Evolutionary conservation across 352 stramenopile genomes (phyloP), one percentile per base, ranked within the genome.

Genomic region (Aphanomyces astaci): DNA sequence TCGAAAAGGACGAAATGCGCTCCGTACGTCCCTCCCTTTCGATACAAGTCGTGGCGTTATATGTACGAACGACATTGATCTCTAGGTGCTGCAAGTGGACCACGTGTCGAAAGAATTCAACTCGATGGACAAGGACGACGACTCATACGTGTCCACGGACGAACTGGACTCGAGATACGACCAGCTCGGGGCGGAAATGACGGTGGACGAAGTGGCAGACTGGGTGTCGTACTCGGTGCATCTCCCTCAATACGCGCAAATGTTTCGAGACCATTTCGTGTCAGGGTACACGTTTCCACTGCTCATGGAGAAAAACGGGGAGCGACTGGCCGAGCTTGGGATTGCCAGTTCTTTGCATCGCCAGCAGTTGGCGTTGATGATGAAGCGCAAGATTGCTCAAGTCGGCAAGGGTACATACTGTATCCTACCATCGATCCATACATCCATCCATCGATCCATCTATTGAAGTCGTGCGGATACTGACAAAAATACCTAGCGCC

Each of bases 241-340:
- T 52, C 56, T 94, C 10, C 86, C 86, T 4, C 86, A 94, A 73
- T 94, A 94, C 73, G 78, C 78, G 25, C 80, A 88, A 0, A 73
- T 89, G 19, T 91, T 94, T 66, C 82, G 80, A 39, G 65, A 78
- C 24, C 77, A 94, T 69, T 94, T 82, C 10, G 90, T 94, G 54
- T 92, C 84, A 1, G 86, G 86, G 2, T 94, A 94, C 66, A 94
- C 84, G 28, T 94, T 94, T 66, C 86, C 86, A 28, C 68, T 94
- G 63, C 73, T 94, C 24, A 94, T 94, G 86, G 83, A 88, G 25
- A 84, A 90, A 25, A 84, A 94, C 33, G 86, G 84, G 64, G 74
- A 69, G 3, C 84, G 82, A 3, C 63, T 94, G 4, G 66, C 81
- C 49, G 84, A 94, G 40, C 85, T 94, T 57, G 86, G 86, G 24